A percentile compares a stretch with the other conserved stretches of the same genome.
These are phyloP conservation scores for Metschnikowia orientalis DNA, from an alignment of 805 yeast genomes.

Conservation along the genomic window DNA sequence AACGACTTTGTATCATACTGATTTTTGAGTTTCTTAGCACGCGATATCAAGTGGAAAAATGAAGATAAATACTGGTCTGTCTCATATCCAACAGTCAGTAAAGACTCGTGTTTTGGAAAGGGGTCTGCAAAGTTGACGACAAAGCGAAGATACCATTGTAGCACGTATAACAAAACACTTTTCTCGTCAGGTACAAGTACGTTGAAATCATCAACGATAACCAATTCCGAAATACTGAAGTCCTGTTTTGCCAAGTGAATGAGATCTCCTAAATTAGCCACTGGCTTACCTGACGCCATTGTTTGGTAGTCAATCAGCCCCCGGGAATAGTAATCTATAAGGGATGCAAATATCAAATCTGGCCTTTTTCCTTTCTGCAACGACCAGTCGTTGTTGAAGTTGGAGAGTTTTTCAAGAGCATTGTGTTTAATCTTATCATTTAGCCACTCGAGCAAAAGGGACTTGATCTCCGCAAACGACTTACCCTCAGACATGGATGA, in stretches of 20 bases:
- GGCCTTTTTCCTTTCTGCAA: constrained; percentile 41
- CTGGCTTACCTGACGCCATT: constrained; percentile 20
- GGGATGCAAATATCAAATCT: constrained; percentile 43
- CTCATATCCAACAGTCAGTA: too few species aligned
- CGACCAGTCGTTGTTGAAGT: constrained; percentile 56
- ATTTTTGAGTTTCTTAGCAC: constrained; percentile 21
- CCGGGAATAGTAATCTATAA: constrained; percentile 24
- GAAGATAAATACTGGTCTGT: constrained; percentile 1
- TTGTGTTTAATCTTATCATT: constrained; percentile 28
- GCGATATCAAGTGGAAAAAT: constrained; percentile 10
- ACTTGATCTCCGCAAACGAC: constrained; percentile 30
- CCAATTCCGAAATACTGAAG: constrained; percentile 47
- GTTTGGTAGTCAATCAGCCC: constrained; percentile 20
- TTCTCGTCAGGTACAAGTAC: constrained; percentile 54
- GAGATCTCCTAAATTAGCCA: constrained; percentile 23
- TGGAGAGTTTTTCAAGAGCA: constrained; percentile 29
- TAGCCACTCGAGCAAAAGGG: constrained; percentile 47
- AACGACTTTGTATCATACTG: constrained; percentile 30
- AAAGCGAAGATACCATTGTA: constrained; percentile 52
- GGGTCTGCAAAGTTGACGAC: constrained; percentile 16
- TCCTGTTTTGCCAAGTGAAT: constrained; percentile 40
- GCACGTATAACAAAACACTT: constrained; percentile 52
- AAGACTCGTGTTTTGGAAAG: too few species aligned
- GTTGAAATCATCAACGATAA: constrained; percentile 52
- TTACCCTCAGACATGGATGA: constrained; percentile 20